Conservation (phyloP, 2,329 filamentous ascomycete species). For the Scedosporium aurantiacum region DNA sequence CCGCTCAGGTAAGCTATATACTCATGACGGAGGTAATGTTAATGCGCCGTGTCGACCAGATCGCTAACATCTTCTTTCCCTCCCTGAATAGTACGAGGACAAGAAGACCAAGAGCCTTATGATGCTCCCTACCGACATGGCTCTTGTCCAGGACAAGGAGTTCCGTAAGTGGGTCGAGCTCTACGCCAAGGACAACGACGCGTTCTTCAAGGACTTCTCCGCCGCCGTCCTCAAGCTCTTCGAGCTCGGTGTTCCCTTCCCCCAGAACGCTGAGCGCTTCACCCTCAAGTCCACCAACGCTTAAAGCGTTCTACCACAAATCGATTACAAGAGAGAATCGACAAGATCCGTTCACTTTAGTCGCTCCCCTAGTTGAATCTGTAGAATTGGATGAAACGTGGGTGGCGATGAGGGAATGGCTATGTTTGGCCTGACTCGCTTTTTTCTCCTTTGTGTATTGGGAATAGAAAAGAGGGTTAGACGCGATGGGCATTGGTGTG, state of each 20-base stretch:
- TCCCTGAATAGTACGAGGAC: constrained; percentile 54
- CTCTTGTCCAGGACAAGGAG: constrained; percentile 74
- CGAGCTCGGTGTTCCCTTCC: constrained; percentile 87
- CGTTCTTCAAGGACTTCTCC: constrained; percentile 89
- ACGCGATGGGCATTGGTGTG: too few species aligned
- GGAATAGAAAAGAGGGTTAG: too few species aligned
- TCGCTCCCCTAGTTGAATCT: too few species aligned
- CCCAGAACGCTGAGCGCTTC: constrained; percentile 48
- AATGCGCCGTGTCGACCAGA: not conserved
- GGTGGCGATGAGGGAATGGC: not conserved
- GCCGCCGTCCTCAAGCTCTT: constrained; percentile 72
- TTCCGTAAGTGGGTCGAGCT: constrained; percentile 72
- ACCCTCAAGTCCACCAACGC: constrained; percentile 48
- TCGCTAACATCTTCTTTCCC: constrained; percentile 6
- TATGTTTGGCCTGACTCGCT: too few species aligned
- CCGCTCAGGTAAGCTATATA: constrained; percentile 47
- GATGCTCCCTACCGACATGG: constrained; percentile 94
- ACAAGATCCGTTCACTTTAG: not conserved
- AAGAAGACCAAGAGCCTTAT: constrained; percentile 78
- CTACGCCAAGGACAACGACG: constrained; percentile 83
- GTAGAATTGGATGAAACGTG: not conserved
- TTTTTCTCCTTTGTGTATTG: too few species aligned
- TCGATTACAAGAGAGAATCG: not conserved
- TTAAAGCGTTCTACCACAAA: constrained; percentile 1
- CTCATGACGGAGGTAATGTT: not conserved